Conservation (phyloP, 345 rosid genomes). For the Eucalyptus camaldulensis region DNA sequence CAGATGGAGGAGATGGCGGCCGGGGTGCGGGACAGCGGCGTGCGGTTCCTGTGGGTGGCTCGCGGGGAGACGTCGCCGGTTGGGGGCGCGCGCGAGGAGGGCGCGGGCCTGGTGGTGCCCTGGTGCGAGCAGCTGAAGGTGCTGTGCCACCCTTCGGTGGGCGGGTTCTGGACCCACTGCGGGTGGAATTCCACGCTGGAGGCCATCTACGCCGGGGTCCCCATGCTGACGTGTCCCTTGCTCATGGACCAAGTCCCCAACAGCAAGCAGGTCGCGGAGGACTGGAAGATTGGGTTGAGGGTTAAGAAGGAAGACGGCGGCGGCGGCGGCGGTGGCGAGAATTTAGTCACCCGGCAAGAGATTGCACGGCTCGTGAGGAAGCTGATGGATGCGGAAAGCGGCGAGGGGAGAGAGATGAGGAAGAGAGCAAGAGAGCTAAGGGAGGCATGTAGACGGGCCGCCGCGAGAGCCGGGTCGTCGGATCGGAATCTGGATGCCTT, state of each 20-base stretch:
- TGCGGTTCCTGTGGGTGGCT: conserved; percentile 19
- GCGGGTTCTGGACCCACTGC: conserved; percentile 20
- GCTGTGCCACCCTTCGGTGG: conserved; percentile 3
- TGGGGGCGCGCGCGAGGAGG: not conserved
- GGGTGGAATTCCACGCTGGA: conserved; percentile 26
- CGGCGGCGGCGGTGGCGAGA: not conserved
- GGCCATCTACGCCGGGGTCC: conserved; percentile 10
- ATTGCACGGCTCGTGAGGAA: not conserved
- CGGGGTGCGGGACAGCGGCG: conserved; percentile 10
- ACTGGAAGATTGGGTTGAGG: conserved; percentile 9
- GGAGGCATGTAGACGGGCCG: not conserved
- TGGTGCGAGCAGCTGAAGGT: conserved; percentile 23
- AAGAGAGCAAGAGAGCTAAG: not conserved
- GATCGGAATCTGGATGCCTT: conserved; percentile 4
- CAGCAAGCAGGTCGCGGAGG: conserved; percentile 1
- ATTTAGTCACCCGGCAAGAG: not conserved
- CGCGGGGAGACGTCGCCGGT: not conserved
- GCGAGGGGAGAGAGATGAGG: conserved; percentile 6
- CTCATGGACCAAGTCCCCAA: conserved; percentile 12
- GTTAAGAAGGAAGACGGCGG: not conserved
- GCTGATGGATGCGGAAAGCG: conserved; percentile 1
- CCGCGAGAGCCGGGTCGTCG: conserved; percentile 6
- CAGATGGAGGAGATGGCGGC: conserved; percentile 17
- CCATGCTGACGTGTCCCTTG: conserved; percentile 17
- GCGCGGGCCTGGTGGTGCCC: not conserved